Conservation (phyloP, 2,329 filamentous ascomycete species). For the Pseudogymnoascus sp. region DNA sequence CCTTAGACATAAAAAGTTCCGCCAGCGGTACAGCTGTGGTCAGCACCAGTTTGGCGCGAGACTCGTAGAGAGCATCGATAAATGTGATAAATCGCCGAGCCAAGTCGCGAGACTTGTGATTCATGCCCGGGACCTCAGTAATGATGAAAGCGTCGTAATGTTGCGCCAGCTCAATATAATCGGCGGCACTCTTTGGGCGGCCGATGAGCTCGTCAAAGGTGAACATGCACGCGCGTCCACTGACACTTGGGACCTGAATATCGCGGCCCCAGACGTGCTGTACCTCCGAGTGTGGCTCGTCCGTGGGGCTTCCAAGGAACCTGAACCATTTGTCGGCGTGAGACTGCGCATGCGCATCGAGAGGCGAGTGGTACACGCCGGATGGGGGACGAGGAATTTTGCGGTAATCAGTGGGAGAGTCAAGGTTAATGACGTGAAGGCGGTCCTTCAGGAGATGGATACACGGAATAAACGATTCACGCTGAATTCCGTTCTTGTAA, state of each 20-base stretch:
- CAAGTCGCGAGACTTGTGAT: slow-evolving; percentile 72
- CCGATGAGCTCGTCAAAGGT: slow-evolving; percentile 89
- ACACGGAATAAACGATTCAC: slow-evolving; percentile 89
- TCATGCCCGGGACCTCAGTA: slow-evolving; percentile 89
- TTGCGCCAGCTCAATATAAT: slow-evolving; percentile 86
- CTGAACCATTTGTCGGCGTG: slow-evolving; percentile 95
- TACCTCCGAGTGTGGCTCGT: slow-evolving; percentile 64
- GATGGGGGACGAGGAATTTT: slow-evolving; percentile 91
- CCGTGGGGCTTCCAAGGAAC: slow-evolving; percentile 79
- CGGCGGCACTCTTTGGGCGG: slow-evolving; percentile 79
- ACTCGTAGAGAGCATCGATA: slow-evolving; percentile 91
- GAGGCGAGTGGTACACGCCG: slow-evolving; percentile 85
- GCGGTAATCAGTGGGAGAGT: slow-evolving; percentile 92
- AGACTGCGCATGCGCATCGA: slow-evolving; percentile 65
- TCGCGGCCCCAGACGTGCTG: slow-evolving; percentile 90
- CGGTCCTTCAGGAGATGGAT: slow-evolving; percentile 83
- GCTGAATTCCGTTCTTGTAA: slow-evolving; percentile 96
- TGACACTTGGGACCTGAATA: slow-evolving; percentile 79
- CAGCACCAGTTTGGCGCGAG: slow-evolving; percentile 85
- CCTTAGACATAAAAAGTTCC: slow-evolving; percentile 73
- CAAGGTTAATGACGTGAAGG: slow-evolving; percentile 84
- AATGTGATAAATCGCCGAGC: slow-evolving; percentile 95
- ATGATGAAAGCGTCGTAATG: slow-evolving; percentile 90
- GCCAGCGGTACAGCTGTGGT: slow-evolving; percentile 79
- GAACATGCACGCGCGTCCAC: slow-evolving; percentile 82